phyloP scores from a whole-genome alignment of 176 grass and related monocot species.

The Tuctoria greenei region DNA sequence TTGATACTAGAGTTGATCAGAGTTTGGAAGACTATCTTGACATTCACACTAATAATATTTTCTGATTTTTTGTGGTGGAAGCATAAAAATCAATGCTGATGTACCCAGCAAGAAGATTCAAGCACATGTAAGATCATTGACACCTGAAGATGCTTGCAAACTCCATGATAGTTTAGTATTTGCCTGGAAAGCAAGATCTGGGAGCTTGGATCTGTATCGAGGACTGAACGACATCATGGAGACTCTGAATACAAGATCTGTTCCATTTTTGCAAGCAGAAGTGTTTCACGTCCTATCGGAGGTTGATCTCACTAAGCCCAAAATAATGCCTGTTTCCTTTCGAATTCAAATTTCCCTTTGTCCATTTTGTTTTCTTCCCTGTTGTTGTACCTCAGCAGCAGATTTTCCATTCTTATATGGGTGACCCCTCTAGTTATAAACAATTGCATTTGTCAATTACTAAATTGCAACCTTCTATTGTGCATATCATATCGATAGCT shows the following conservation, averaged over 20 bases:
- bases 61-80: constrained; percentile 36
- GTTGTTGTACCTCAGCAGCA: no score
- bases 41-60: constrained; percentile 38
- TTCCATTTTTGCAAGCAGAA: background rate
- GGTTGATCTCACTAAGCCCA: no score
- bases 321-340: no score
- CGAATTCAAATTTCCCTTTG: no score
- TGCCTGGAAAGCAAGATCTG: constrained; percentile 78
- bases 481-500: no score
- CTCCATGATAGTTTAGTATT: constrained; percentile 65
- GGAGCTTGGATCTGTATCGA: no score
- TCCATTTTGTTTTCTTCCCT: no score
- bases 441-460: no score
- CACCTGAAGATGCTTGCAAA: constrained; percentile 60
- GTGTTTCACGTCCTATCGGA: background rate
- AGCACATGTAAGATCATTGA: constrained; percentile 62
- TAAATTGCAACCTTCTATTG: no score
- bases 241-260: background rate
- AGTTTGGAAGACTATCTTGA: constrained; percentile 28
- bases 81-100: constrained; percentile 44
- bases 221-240: constrained; percentile 11
- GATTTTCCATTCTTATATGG: no score
- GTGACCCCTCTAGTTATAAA: no score
- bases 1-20: constrained; percentile 41
- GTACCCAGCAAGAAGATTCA: constrained; percentile 68